Evolutionary conservation across 192 early-diverging fungal species (phyloP).

Genomic region (Phlyctochytrium bullatum): DNA sequence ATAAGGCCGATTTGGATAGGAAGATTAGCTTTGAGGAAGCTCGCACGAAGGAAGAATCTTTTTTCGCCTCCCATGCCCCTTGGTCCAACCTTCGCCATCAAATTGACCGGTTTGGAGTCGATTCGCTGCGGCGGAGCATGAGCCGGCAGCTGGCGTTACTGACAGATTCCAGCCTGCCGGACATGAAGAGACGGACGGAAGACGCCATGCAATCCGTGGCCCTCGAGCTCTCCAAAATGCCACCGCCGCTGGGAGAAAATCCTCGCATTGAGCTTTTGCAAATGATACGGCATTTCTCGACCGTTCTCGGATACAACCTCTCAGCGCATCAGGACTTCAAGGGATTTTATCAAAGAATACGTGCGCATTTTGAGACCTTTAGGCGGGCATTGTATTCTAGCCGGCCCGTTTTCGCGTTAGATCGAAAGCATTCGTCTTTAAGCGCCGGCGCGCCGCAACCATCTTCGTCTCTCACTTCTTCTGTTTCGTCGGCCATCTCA

Average conservation of each 20-base stretch:
- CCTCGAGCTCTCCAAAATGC: constrained; percentile 32
- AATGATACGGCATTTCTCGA: constrained; percentile 44
- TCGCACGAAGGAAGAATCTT: constrained; percentile 30
- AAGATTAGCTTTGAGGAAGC: constrained; percentile 34
- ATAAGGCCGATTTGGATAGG: constrained; percentile 35
- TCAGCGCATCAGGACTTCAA: constrained; percentile 47
- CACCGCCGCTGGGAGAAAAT: constrained; percentile 37
- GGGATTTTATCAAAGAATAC: constrained; percentile 41
- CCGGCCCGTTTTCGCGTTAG: constrained; percentile 34
- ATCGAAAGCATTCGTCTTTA: background rate
- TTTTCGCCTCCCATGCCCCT: constrained; percentile 30
- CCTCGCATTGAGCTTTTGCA: constrained; percentile 46
- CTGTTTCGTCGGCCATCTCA: constrained; percentile 31
- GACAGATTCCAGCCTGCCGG: constrained; percentile 39
- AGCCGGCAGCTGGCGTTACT: constrained; percentile 36
- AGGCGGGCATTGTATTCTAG: constrained; percentile 24
- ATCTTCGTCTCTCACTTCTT: constrained; percentile 21
- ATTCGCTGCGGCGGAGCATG: constrained; percentile 32
- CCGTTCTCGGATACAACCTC: constrained; percentile 42
- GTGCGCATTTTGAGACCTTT: constrained; percentile 40
- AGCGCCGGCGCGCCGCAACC: constrained; percentile 4
- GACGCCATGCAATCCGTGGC: constrained; percentile 32
- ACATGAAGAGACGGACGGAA: constrained; percentile 40
- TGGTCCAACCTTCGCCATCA: constrained; percentile 36
- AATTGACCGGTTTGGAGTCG: constrained; percentile 44